A percentile compares a stretch with the other conserved stretches of the same genome.
These are phyloP conservation scores for Pezicula carpinea DNA, from an alignment of 2,329 filamentous ascomycete genomes.

Conservation along the genomic window DNA sequence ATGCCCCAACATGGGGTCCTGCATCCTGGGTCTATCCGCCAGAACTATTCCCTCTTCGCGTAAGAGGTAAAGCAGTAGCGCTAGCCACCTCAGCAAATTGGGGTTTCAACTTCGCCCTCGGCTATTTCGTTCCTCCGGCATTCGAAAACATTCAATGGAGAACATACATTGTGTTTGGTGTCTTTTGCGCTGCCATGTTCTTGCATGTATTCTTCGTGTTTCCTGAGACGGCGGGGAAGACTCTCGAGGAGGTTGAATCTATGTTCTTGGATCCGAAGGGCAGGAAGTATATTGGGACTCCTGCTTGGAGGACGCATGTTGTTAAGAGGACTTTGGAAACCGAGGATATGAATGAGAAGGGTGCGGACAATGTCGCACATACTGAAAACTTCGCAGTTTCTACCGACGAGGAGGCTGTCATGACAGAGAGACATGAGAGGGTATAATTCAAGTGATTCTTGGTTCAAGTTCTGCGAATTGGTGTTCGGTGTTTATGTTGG, in stretches of 20 bases:
- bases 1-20: constrained; percentile 47
- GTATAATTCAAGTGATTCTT: no score
- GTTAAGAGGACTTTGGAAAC: constrained; percentile 19
- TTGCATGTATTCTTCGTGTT: constrained; percentile 50
- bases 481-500: no score
- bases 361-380: constrained; percentile 10
- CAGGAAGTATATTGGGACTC: constrained; percentile 22
- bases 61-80: constrained; percentile 49
- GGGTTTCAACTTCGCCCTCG: constrained; percentile 46
- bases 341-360: constrained; percentile 25
- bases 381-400: background rate
- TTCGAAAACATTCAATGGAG: constrained; percentile 45
- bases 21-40: constrained; percentile 46
- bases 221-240: constrained; percentile 52
- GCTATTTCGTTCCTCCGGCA: constrained; percentile 41
- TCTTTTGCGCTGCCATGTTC: constrained; percentile 46
- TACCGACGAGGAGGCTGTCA: no score
- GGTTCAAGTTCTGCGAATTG: no score
- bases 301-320: constrained; percentile 26
- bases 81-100: constrained; percentile 47
- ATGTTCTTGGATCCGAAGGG: constrained; percentile 32
- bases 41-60: constrained; percentile 43
- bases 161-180: constrained; percentile 47
- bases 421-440: no score
- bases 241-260: constrained; percentile 47